phyloP scores from a whole-genome alignment of 2,329 filamentous ascomycete species.

The Zymoseptoria pseudotritici region DNA sequence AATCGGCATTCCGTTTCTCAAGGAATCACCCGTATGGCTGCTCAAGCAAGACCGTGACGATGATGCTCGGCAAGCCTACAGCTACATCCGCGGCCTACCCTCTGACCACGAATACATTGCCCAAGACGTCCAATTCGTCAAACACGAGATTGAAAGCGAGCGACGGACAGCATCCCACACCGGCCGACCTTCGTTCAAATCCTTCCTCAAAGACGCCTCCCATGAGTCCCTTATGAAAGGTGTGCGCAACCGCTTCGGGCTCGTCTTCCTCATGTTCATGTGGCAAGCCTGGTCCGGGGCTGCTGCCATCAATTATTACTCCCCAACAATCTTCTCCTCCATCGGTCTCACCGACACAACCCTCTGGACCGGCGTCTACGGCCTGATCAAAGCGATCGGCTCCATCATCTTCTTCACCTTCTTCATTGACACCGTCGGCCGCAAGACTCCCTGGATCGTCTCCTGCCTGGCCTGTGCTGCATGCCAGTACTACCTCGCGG shows the following conservation, averaged over 20 bases:
- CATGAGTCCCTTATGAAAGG: slow-evolving; percentile 28
- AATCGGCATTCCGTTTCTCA: slow-evolving; percentile 24
- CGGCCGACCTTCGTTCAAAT: slow-evolving; percentile 23
- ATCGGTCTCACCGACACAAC: slow-evolving; percentile 31
- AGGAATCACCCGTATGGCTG: slow-evolving; percentile 30
- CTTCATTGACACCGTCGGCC: slow-evolving; percentile 32
- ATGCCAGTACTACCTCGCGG: slow-evolving; percentile 33
- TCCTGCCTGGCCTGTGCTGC: slow-evolving; percentile 31
- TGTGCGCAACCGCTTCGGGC: slow-evolving; percentile 35
- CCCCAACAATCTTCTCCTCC: slow-evolving; percentile 30
- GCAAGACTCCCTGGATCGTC: slow-evolving; percentile 33
- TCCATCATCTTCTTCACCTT: slow-evolving; percentile 33
- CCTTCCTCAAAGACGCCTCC: slow-evolving; percentile 27
- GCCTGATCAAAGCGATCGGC: slow-evolving; percentile 31
- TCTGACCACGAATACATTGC: slow-evolving; percentile 18
- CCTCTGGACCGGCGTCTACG: slow-evolving; percentile 33
- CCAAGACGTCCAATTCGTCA: slow-evolving; percentile 29
- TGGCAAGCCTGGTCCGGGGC: slow-evolving; percentile 30
- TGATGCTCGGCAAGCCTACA: slow-evolving; percentile 12
- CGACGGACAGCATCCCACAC: slow-evolving; percentile 22
- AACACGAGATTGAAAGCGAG: slow-evolving; percentile 27
- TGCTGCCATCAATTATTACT: slow-evolving; percentile 33
- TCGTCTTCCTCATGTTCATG: slow-evolving; percentile 37
- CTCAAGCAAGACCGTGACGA: slow-evolving; percentile 17
- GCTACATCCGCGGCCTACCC: slow-evolving; percentile 17